A percentile compares a stretch with the other conserved stretches of the same genome.
Evolutionary conservation across 1,284 basidiomycete species (phyloP).

Genomic region (Tylopilus orsonianus): DNA sequence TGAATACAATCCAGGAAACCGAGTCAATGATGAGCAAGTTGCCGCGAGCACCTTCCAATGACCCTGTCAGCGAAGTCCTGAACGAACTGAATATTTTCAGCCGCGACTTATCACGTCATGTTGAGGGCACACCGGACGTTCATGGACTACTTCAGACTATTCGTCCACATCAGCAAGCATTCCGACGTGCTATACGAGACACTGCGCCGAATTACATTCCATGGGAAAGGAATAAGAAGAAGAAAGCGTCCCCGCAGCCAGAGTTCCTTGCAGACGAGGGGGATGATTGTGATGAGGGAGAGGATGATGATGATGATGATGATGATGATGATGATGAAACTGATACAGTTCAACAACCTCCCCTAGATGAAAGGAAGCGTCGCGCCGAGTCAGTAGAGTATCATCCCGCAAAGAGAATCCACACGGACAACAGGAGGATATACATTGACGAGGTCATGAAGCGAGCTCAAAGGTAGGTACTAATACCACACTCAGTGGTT

Average conservation of each 20-base stretch:
- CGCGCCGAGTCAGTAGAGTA: too few species aligned
- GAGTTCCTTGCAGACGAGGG: conserved; percentile 47
- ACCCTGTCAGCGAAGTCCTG: conserved; percentile 57
- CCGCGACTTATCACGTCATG: conserved; percentile 42
- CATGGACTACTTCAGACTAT: conserved; percentile 56
- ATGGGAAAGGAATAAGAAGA: conserved; percentile 15
- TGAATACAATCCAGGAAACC: conserved; percentile 43
- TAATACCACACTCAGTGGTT: too few species aligned
- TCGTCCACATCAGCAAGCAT: conserved; percentile 47
- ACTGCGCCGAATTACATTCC: conserved; percentile 55
- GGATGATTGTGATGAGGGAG: conserved; percentile 17
- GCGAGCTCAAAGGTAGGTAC: conserved; percentile 48
- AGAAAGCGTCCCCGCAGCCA: conserved; percentile 11
- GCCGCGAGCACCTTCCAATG: conserved; percentile 51
- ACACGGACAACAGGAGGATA: conserved; percentile 34
- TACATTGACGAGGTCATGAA: conserved; percentile 58
- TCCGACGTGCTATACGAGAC: conserved; percentile 45
- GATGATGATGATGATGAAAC: too few species aligned
- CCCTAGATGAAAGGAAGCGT: too few species aligned
- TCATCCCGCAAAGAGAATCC: too few species aligned
- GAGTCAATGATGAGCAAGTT: conserved; percentile 41
- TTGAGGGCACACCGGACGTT: conserved; percentile 51
- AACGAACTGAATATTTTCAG: conserved; percentile 47
- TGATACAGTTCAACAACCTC: too few species aligned
- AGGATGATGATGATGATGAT: too few species aligned